These are phyloP conservation scores for Phylloboletellus chloephorus DNA, from an alignment of 1,284 basidiomycete species.

Conservation along the genomic window DNA sequence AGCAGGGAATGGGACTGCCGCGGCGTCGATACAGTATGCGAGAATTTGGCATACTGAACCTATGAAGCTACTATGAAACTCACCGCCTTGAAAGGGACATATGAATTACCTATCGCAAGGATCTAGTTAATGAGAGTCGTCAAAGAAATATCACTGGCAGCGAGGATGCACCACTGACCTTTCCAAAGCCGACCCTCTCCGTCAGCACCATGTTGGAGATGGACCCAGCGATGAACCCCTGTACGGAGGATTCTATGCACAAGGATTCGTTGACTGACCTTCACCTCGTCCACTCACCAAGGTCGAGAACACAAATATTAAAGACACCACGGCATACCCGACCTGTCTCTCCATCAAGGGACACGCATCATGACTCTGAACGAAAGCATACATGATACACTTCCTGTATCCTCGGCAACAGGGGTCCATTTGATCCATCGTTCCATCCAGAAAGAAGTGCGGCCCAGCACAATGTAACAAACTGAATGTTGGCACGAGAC, in stretches of 20 bases:
- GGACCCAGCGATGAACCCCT: constrained; percentile 20
- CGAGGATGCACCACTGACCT: constrained; percentile 10
- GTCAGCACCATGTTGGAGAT: constrained; percentile 16
- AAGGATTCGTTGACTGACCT: background rate
- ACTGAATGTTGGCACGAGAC: constrained; percentile 14
- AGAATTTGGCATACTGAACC: constrained; percentile 33
- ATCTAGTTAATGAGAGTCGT: background rate
- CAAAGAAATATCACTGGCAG: background rate
- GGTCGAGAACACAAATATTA: constrained; percentile 22
- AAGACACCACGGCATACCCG: constrained; percentile 18
- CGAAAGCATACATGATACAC: constrained; percentile 14
- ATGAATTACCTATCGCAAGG: constrained; percentile 8
- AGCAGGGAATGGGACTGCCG: constrained; percentile 56
- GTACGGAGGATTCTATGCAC: background rate
- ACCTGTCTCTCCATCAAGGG: constrained; percentile 9
- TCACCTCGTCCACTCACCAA: constrained; percentile 10
- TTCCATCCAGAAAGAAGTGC: constrained; percentile 19
- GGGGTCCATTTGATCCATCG: constrained; percentile 20
- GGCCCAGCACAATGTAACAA: constrained; percentile 19
- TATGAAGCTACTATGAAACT: constrained; percentile 1
- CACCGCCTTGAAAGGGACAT: background rate
- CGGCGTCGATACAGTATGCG: constrained; percentile 48
- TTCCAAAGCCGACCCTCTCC: constrained; percentile 18
- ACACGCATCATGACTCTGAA: background rate
- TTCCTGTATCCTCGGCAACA: constrained; percentile 19